phyloP scores from a whole-genome alignment of 2,329 filamentous ascomycete genomes.

The Fusarium napiforme region DNA sequence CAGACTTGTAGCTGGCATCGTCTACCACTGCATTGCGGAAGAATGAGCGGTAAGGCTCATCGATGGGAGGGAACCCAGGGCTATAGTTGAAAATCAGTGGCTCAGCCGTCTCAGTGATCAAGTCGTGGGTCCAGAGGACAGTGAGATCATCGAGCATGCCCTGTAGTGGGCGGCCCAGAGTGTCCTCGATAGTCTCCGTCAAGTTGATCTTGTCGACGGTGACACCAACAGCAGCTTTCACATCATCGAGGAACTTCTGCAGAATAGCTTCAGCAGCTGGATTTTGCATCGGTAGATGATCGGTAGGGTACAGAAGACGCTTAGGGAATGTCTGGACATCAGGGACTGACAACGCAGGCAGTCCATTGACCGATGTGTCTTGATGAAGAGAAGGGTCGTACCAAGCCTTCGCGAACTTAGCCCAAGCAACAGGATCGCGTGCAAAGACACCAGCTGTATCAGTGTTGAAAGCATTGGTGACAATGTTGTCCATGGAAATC shows the following conservation, averaged over 20 bases:
- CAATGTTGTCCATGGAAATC: not conserved
- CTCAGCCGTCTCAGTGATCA: not conserved
- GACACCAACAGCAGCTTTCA: not conserved
- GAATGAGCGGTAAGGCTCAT: not conserved
- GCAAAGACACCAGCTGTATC: not conserved
- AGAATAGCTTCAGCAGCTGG: not conserved
- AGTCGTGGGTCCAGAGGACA: not conserved
- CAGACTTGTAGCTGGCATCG: not conserved
- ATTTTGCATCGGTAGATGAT: not conserved
- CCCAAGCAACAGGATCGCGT: not conserved
- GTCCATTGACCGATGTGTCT: not conserved
- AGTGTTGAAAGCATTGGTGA: not conserved
- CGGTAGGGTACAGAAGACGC: not conserved
- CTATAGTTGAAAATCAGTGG: not conserved
- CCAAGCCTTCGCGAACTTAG: not conserved
- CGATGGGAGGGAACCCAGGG: not conserved
- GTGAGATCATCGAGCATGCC: not conserved
- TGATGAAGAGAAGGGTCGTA: not conserved
- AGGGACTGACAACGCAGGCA: not conserved
- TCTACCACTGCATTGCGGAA: not conserved
- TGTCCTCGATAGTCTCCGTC: not conserved
- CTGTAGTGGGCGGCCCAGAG: rapidly evolving
- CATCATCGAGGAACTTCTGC: not conserved
- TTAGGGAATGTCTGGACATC: not conserved
- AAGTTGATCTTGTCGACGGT: not conserved